phyloP scores from a whole-genome alignment of 2,329 filamentous ascomycete genomes.

The Geoglossum cookeanum region DNA sequence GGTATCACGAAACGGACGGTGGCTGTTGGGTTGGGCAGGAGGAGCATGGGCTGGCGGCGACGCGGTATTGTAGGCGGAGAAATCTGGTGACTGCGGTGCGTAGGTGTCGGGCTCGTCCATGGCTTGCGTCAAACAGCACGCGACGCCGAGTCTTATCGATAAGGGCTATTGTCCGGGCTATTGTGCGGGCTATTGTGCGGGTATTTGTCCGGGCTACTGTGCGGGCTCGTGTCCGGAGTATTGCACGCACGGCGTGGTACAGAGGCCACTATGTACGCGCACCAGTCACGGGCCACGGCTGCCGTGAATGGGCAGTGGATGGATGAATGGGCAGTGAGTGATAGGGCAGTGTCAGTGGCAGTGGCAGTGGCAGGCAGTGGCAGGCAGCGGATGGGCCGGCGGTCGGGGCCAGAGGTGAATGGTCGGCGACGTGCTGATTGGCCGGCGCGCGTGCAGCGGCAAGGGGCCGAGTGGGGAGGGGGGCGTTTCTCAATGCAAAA shows the following conservation, averaged over 20 bases:
- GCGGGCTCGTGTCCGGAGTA: no score
- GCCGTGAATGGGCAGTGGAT: neutral
- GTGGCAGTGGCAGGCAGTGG: no score
- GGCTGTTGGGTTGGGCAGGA: slow-evolving; percentile 10
- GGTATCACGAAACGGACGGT: slow-evolving; percentile 7
- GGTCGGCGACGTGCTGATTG: neutral
- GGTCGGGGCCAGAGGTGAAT: neutral
- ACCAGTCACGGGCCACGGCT: neutral
- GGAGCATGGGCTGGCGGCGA: slow-evolving; percentile 11
- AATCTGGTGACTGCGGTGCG: slow-evolving; percentile 28
- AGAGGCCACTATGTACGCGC: no score
- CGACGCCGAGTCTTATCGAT: neutral
- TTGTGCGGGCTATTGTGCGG: no score
- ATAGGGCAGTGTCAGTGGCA: no score
- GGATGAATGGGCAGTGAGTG: no score
- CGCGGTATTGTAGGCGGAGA: slow-evolving; percentile 28
- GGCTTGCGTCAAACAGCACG: neutral
- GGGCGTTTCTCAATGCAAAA: neutral
- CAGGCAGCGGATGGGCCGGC: no score
- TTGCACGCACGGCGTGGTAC: no score
- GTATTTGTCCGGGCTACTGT: no score
- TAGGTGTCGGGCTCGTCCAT: slow-evolving; percentile 13
- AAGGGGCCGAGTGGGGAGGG: neutral
- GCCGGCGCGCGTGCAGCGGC: neutral
- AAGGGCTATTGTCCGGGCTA: neutral